Evolutionary conservation across 208 protist species (phyloP), one percentile per base, ranked within the genome.

Genomic region (Acanthamoeba lenticulata): DNA sequence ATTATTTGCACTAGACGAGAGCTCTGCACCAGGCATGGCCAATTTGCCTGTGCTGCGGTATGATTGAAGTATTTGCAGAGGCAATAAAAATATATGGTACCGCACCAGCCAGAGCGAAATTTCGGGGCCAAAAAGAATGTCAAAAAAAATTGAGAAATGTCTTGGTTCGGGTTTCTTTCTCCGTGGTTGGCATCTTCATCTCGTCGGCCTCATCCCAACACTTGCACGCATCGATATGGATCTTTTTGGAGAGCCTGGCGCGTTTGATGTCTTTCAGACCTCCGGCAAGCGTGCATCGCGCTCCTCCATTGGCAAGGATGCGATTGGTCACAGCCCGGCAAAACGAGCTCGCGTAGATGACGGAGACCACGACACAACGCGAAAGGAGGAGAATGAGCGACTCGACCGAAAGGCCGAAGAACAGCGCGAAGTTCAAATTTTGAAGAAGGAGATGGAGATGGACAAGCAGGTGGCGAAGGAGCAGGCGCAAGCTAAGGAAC

Each of bases 101-200:
- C n/a, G n/a, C n/a, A n/a, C n/a, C n/a, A n/a, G n/a, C n/a, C n/a
- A n/a, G n/a, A n/a, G n/a, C n/a, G n/a, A n/a, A n/a, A n/a, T n/a
- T n/a, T n/a, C n/a, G n/a, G n/a, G n/a, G n/a, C n/a, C n/a, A n/a
- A n/a, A n/a, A n/a, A n/a, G n/a, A n/a, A n/a, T n/a, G n/a, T 15
- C 17, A 79, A 45, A 79, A 79, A 79, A 29, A 15, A 29, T 2
- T 17, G 29, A 69, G 44, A 79, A 79, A 15, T 45, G 36, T 9
- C 27, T 79, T 45, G 38, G 69, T 79, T 38, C 69, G 36, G 5
- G 69, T 79, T 79, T 79, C 38, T 79, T 79, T 79, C 69, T n/a
- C 34, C 11, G 11, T 21, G 34, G 34, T 38, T 36, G 3, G 69
- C 69, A 42, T 79, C 32, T 42, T 17, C 5, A 45, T 45, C 34